Percentiles rank a stretch among this genome's conserved stretches.
phyloP scores from a whole-genome alignment of 805 yeast genomes.

The Candida corydali region DNA sequence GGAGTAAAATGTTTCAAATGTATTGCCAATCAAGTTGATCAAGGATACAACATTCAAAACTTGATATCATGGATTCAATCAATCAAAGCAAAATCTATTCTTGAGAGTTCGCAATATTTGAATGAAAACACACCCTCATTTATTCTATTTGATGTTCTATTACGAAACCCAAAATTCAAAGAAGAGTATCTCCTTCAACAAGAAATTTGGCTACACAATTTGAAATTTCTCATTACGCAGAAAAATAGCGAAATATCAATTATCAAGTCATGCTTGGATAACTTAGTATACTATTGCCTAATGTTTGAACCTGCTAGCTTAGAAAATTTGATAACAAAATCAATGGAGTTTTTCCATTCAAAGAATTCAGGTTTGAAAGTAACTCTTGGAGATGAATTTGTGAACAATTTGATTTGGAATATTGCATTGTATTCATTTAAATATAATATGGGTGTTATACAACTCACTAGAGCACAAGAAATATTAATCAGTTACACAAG shows the following conservation, averaged over 20 bases:
- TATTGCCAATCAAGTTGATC: not conserved
- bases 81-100: constrained; percentile 24
- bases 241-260: constrained; percentile 18
- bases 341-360: constrained; percentile 17
- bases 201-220: constrained; percentile 32
- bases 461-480: constrained; percentile 21
- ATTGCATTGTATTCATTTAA: constrained; percentile 15
- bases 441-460: not conserved
- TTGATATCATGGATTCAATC: constrained; percentile 29
- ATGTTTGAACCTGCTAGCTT: constrained; percentile 20
- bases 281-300: constrained; percentile 24
- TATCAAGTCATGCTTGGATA: constrained; percentile 19
- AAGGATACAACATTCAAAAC: constrained; percentile 7
- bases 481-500: constrained; percentile 14
- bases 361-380: constrained; percentile 18
- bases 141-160: constrained; percentile 33
- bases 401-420: constrained; percentile 25
- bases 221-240: constrained; percentile 17
- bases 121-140: constrained; percentile 33
- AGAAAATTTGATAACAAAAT: constrained; percentile 13
- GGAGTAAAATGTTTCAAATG: constrained; percentile 5
- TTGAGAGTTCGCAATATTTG: constrained; percentile 29
- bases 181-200: constrained; percentile 30
- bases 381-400: constrained; percentile 16
- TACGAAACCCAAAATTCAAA: constrained; percentile 31